Base-by-base conservation (phyloP, 768 basidiomycete species). In the Daedaleopsis sinensis region DNA sequence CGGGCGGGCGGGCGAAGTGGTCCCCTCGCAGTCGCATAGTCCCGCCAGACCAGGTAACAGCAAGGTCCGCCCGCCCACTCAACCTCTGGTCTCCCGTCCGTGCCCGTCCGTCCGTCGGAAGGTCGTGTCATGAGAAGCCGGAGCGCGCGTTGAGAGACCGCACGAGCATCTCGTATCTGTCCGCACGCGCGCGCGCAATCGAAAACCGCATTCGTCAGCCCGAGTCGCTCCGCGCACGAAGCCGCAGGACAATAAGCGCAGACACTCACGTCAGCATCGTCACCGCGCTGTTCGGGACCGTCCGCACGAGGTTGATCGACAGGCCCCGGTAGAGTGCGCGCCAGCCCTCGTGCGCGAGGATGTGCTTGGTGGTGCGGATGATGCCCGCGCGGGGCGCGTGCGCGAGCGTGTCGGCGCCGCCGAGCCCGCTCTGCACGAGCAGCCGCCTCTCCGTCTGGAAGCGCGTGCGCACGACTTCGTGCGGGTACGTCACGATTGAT, bases 391-490 rank as follows among this genome's bases (percentile, higher is more conserved):
- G 77, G 6, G 80, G 77, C 60, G 85, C 81, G 36, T 75, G 69
- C 69, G 80, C 84, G 68, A 87, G 67, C 84, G 87, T 84, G 24
- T 85, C 84, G 55, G 86, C 84, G 15, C 85, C 86, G 5, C 83
- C 84, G 66, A 82, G 68, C 64, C 82, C 82, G 66, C 82, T 59
- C 59, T 63, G 59, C 53, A 66, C 82, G 51, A 91, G 78, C 48
- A 86, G 89, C 54, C 85, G 84, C 59, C 84, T 81, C 67, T 89
- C 86, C 4, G 96, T 96, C 75, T 99, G 97, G 51, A 98, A 77
- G 6, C 96, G 86, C n/a, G 97, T 98, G n/a, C 97, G 91, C 38
- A 99, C 83, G 47, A 99, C 97, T 75, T 99, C 97, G 76, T 99
- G 97, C 1, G 97, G 97, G 73, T 99, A 99, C 37, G 97, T 98